Base-by-base conservation (phyloP, 306 rosid genomes). In the Gleditsia sinensis region DNA sequence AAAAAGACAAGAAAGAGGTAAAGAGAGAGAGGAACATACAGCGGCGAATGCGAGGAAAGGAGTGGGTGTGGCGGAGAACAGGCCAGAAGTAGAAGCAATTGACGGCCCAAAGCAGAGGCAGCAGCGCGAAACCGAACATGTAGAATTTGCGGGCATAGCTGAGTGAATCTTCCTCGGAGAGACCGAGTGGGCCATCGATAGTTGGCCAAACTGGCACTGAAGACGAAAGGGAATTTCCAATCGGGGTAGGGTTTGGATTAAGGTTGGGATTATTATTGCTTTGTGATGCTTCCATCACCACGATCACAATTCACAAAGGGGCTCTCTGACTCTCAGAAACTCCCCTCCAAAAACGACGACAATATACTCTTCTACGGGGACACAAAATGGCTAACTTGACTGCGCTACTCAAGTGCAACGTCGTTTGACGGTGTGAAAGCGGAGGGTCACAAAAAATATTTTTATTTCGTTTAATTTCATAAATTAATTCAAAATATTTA, bases 1-100 rank as follows among this genome's bases (percentile, higher is more conserved):
- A 2, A 17, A 20, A 28, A 13, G 5, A 54, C 33, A 8, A 20
- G 13, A 60, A 68, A 56, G 55, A 13, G 19, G n/a, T 57, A 14
- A n/a, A 28, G 55, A 13, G 19, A 20, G 51, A 14, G 11, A 28
- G 30, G 23, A 21, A 77, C 85, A 16, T 77, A 91, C 98, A 94
- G 69, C 85, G 92, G 81, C 87, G 86, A 72, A 87, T 82, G 85
- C 77, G 83, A 39, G 99, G 99, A 84, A 87, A 94, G 17, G 97
- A 90, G 65, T 75, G 89, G 10, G 95, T 61, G 57, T 89, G 85
- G 48, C 93, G 93, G 57, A 94, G 94, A 28, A 86, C 96, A 4
- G 99, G 96, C 97, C 97, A 94, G 84, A 94, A 94, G 91, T 92
- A 94, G 85, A 87, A 94, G 90, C 97, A 94, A 69, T 94, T 94